A percentile compares a stretch with the other conserved stretches of the same genome.
phyloP scores from a whole-genome alignment of 352 stramenopile genomes.

The Globisporangium irregulare region DNA sequence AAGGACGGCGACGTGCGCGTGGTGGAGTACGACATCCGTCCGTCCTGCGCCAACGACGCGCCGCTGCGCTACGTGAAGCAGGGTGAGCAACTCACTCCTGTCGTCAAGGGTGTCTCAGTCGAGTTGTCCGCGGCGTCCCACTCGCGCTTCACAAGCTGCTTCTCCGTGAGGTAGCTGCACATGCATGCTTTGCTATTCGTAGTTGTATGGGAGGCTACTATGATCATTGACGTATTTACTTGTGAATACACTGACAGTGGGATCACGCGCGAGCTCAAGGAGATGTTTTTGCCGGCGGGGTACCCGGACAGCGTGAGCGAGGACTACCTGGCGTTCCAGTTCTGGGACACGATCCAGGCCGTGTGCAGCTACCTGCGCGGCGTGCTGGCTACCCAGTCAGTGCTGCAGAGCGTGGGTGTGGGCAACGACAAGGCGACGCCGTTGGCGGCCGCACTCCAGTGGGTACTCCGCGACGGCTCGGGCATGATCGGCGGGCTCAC shows the following conservation, averaged over 20 bases:
- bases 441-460: constrained; percentile 70
- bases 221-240: background rate
- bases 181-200: background rate
- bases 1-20: constrained; percentile 32
- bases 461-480: constrained; percentile 72
- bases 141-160: constrained; percentile 19
- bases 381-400: constrained; percentile 91
- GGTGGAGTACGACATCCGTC: constrained; percentile 57
- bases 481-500: constrained; percentile 90
- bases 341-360: constrained; percentile 93
- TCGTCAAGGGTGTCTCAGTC: constrained; percentile 13
- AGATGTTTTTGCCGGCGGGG: constrained; percentile 84
- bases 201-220: background rate
- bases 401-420: constrained; percentile 92
- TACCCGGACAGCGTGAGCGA: constrained; percentile 86
- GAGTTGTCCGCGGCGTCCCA: constrained; percentile 6
- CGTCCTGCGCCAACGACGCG: constrained; percentile 48
- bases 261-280: constrained; percentile 58
- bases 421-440: constrained; percentile 83
- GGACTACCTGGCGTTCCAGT: constrained; percentile 94
- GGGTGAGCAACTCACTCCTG: constrained; percentile 29
- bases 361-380: constrained; percentile 95
- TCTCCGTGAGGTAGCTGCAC: constrained; percentile 19
- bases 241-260: constrained; percentile 14
- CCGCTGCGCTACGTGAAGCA: constrained; percentile 47